These are phyloP conservation scores for Thuja plicata DNA, from an alignment of 83 land plant species.

Conservation along the genomic window DNA sequence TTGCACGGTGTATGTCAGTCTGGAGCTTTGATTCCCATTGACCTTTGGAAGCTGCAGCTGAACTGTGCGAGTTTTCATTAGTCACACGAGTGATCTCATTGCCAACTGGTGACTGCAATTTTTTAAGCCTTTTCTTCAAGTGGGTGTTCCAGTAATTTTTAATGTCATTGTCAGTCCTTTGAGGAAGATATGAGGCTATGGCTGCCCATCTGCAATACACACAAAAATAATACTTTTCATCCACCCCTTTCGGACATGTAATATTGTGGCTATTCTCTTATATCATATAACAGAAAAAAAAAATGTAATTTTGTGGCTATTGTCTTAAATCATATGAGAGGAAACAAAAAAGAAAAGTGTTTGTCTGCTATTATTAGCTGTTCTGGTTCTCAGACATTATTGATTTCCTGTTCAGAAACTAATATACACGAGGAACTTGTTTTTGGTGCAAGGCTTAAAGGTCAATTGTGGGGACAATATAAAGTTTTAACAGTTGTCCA, in stretches of 20 bases:
- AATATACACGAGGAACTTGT: background rate
- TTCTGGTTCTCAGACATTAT: background rate
- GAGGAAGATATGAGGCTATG: slow-evolving; percentile 68
- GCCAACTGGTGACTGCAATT: slow-evolving; percentile 19
- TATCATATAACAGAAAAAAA: too few species aligned
- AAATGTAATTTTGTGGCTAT: too few species aligned
- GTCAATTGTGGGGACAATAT: background rate
- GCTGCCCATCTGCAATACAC: slow-evolving; percentile 56
- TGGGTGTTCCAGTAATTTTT: slow-evolving; percentile 75
- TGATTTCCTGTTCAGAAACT: background rate
- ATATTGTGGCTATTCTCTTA: background rate
- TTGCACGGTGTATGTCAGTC: slow-evolving; percentile 13
- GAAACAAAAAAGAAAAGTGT: background rate
- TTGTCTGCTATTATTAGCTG: background rate
- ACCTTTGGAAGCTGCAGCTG: slow-evolving; percentile 1
- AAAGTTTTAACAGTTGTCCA: slow-evolving; percentile 14
- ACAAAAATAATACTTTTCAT: background rate
- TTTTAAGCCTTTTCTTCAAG: slow-evolving; percentile 58
- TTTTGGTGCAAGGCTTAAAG: background rate
- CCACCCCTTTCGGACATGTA: background rate
- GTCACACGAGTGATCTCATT: background rate
- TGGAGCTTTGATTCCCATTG: slow-evolving; percentile 14
- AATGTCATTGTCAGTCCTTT: slow-evolving; percentile 65
- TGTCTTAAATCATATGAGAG: too few species aligned
- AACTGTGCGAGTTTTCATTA: background rate